Evolutionary conservation across 2,329 filamentous ascomycete species (phyloP), one percentile per base, ranked within the genome.

Genomic region (Coniella vitis): DNA sequence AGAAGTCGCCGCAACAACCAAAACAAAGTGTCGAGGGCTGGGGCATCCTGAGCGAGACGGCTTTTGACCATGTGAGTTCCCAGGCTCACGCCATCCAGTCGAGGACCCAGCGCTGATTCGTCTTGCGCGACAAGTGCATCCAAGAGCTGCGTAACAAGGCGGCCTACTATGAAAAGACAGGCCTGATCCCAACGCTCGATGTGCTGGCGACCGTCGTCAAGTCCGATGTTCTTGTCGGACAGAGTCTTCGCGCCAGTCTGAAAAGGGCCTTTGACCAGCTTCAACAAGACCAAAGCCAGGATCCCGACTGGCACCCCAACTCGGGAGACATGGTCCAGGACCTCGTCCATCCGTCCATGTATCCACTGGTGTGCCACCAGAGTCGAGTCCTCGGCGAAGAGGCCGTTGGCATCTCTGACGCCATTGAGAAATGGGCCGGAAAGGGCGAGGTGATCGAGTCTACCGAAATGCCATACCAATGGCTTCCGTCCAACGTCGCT

Each of bases 291-390:
- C 66, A 67, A 1, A 65, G 67, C 21, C 31, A 60, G 0, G 35
- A 64, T 38, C 64, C 67, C 46, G 76, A 77, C 56, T 80, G 69
- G 65, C 73, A 80, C 61, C 76, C 76, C 0, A 64, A 68, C 3
- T 74, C 72, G 0, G 60, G 73, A 38, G 57, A 66, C 2, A 68
- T 67, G 54, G 74, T 81, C 7, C 67, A 74, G 2, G 71, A 81
- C 57, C 61, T 81, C 3, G 68, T 80, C 12, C 69, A 80, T 53
- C 74, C 76, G 9, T 79, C 73, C 2, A 63, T 79, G 36, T 79
- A 70, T 49, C 75, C 76, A 1, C 59, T 80, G 2, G 59, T 74
- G 0, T 75, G 73, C 52, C 70, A 69, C 4, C 59, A 59, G 29
- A 66, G 61, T 9, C 60, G 61, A 21, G 62, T 67, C 3, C 10